Evolutionary conservation across 1,284 basidiomycete genomes (phyloP), one percentile per base, ranked within the genome.

Genomic region (Retiboletus fuscus): DNA sequence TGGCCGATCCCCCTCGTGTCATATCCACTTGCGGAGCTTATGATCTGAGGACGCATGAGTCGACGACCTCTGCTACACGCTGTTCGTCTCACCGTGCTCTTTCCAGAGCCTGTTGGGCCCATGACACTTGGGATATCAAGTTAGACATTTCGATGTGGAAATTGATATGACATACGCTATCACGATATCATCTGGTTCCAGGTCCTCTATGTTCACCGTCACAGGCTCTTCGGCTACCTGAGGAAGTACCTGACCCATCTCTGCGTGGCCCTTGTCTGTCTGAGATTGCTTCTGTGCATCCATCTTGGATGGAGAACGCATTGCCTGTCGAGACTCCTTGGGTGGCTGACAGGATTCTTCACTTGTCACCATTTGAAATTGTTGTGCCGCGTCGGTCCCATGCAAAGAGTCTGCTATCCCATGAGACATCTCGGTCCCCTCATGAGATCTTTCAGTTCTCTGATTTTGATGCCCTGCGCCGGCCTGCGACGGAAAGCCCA

Each of bases 11-110:
- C 49, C 15, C 58, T 3, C 55, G 34, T 30, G 58, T n/a, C n/a
- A 67, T 70, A 16, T 61, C 71, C 68, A 67, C 72, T 67, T 39
- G 73, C 76, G 5, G 68, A 43, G 39, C 74, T 72, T 64, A 82
- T 74, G 55, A 82, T 76, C 80, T 81, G 22, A 10, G 13, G 10
- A 30, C 3, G 30, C n/a, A 8, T 73, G 30, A 61, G 43, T 13
- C 5, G n/a, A 28, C 3, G 20, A 61, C 7, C 5, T 39, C 20
- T 18, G 16, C 41, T 46, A 24, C 13, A 61, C 24, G 3, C 1
- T 43, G 26, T 57, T 13, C 8, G 28, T 47, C n/a, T n/a, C n/a
- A n/a, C n/a, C n/a, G n/a, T n/a, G n/a, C n/a, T n/a, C n/a, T n/a
- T n/a, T n/a, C n/a, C n/a, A n/a, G n/a, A n/a, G n/a, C n/a, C n/a